Conservation (phyloP, 768 basidiomycete species). For the Boletellus ananiceps region DNA sequence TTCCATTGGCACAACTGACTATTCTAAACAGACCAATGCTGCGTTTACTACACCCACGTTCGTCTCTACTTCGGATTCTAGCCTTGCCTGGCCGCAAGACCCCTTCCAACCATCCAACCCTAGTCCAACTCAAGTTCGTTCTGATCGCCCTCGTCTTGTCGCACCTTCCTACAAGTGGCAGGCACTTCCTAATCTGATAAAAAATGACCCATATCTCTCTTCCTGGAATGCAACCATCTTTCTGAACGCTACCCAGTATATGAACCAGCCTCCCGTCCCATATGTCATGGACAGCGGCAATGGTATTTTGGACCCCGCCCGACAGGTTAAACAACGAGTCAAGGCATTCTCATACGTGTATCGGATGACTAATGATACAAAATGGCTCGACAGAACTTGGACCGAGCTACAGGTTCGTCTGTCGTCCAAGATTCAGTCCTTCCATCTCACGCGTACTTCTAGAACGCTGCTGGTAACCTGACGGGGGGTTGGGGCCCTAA, state of each 20-base stretch:
- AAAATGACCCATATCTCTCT: constrained; percentile 77
- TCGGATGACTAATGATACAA: constrained; percentile 86
- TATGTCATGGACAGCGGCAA: constrained; percentile 80
- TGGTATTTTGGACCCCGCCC: constrained; percentile 88
- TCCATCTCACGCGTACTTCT: background rate
- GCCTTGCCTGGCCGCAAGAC: constrained; percentile 75
- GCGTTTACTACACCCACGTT: constrained; percentile 75
- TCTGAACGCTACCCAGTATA: constrained; percentile 77
- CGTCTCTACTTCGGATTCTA: constrained; percentile 45
- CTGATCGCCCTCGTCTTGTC: constrained; percentile 85
- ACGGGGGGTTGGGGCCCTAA: constrained; percentile 60
- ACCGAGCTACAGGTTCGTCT: constrained; percentile 71
- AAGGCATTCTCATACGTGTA: constrained; percentile 93
- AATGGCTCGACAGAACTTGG: constrained; percentile 86
- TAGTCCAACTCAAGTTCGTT: constrained; percentile 52
- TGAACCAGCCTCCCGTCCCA: constrained; percentile 51
- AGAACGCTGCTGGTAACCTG: constrained; percentile 73
- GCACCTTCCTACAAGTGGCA: constrained; percentile 92
- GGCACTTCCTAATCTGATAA: constrained; percentile 72
- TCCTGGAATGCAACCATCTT: constrained; percentile 92
- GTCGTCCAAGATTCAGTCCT: background rate
- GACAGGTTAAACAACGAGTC: constrained; percentile 84
- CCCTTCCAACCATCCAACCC: constrained; percentile 66
- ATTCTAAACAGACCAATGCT: constrained; percentile 56
- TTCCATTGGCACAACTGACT: background rate